Conservation (phyloP, 805 yeast genomes). For the Kuraishia capsulata region DNA sequence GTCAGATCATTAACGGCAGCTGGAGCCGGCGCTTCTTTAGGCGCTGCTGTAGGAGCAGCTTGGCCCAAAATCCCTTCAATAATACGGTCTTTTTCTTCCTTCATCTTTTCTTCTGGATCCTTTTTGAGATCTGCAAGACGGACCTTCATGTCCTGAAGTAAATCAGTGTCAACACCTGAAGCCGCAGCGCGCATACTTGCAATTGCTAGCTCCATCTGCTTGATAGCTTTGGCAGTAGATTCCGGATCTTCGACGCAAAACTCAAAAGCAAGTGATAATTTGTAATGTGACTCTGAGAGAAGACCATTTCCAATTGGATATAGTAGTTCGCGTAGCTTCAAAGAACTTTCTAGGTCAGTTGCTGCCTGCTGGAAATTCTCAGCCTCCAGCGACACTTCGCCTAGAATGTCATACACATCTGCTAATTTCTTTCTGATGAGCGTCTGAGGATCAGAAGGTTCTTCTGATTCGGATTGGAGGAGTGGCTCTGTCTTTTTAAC, state of each 20-base stretch:
- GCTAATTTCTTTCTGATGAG: constrained; percentile 46
- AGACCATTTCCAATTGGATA: constrained; percentile 44
- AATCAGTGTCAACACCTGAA: constrained; percentile 30
- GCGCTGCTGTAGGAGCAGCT: constrained; percentile 15
- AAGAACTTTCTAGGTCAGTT: constrained; percentile 51
- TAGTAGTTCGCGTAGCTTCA: constrained; percentile 43
- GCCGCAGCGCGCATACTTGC: constrained; percentile 31
- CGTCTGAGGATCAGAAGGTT: constrained; percentile 20
- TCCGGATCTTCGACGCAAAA: constrained; percentile 46
- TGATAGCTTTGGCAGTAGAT: constrained; percentile 39
- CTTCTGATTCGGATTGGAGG: constrained; percentile 12
- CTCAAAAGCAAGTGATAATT: constrained; percentile 71
- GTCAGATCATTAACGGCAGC: constrained; percentile 52
- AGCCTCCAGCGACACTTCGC: constrained; percentile 84
- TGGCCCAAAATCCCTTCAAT: constrained; percentile 51
- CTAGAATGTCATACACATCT: constrained; percentile 69
- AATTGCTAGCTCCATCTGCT: constrained; percentile 28
- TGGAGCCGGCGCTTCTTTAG: constrained; percentile 4
- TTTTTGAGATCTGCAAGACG: constrained; percentile 45
- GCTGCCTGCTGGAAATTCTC: constrained; percentile 81
- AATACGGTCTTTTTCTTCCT: constrained; percentile 42
- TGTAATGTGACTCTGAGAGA: constrained; percentile 74
- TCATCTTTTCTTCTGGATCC: constrained; percentile 39
- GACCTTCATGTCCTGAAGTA: constrained; percentile 46
- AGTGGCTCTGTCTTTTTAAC: constrained; percentile 5